Evolutionary conservation across 352 stramenopile genomes (phyloP), one percentile per base, ranked within the genome.

Genomic region (Globisporangium lucens): DNA sequence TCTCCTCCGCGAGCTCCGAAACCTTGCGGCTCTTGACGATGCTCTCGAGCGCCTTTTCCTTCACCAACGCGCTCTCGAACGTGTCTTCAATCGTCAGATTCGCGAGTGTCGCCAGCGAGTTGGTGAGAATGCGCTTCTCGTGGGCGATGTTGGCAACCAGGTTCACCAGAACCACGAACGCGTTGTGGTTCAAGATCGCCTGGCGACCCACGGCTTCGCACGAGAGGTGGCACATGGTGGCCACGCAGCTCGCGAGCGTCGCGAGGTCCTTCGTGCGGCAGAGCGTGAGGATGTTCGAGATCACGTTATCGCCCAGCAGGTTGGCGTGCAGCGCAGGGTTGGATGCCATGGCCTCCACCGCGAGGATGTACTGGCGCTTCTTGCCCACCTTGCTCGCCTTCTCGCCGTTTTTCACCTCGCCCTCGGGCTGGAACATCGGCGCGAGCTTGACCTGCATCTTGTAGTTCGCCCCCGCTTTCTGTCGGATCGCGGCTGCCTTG

Each of bases 61-160:
- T 89, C 57, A 93, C 80, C 63, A 91, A 89, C 0, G 74, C 68
- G 53, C 72, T 78, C 68, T 93, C 85, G 41, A 76, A 79, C 15
- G 78, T 76, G 56, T 93, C 85, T 46, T 93, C 83, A 33, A 93
- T 91, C 36, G 83, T 93, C 20, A 91, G 61, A 49, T 93, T 93
- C 2, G 82, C 80, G n/a, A 90, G 69, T 22, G 74, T 86, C 17
- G 67, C 73, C 10, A 79, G 68, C 0, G 75, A 72, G 22, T 72
- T 66, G 13, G 62, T 65, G 41, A 63, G 33, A 30, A 64, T 55
- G 12, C 33, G 69, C 29, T 41, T 47, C 3, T 71, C 70, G 1
- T 66, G 46, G 1, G 61, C 8, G 7, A 63, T 49, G 9, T 41
- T 58, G 3, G 71, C 59, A 7, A 67, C 24, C 5, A 89, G 63